Conservation (phyloP, 2,329 filamentous ascomycete species). For the Pseudonectria foliicola region DNA sequence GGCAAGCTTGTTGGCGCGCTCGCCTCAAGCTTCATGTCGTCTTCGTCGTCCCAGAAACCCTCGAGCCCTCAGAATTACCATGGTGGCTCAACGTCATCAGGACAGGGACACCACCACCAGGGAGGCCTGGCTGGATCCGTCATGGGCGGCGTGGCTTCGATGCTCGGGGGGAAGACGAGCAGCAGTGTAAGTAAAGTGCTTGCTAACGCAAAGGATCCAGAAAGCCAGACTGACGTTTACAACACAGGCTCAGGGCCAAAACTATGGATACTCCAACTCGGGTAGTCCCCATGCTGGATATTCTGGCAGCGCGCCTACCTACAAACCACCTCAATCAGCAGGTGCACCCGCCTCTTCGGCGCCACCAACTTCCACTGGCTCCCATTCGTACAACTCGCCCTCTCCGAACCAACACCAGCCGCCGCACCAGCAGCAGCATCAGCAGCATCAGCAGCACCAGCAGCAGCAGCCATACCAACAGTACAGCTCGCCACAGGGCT, state of each 20-base stretch:
- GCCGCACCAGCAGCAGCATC: constrained; percentile 2
- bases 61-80: constrained; percentile 40
- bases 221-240: constrained; percentile 8
- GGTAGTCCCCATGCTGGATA: constrained; percentile 49
- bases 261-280: constrained; percentile 56
- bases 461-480: not conserved
- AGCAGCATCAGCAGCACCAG: constrained; percentile 2
- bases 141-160: constrained; percentile 49
- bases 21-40: constrained; percentile 48
- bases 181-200: constrained; percentile 25
- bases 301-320: constrained; percentile 52
- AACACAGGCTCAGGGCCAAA: constrained; percentile 35
- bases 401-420: constrained; percentile 23
- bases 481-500: constrained; percentile 1
- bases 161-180: constrained; percentile 42
- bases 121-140: constrained; percentile 46
- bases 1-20: constrained; percentile 52
- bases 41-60: constrained; percentile 38
- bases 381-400: constrained; percentile 21
- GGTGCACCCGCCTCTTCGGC: constrained; percentile 19
- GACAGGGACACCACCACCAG: constrained; percentile 31
- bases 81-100: constrained; percentile 33
- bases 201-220: not conserved
- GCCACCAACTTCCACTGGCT: constrained; percentile 16
- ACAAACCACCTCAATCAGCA: constrained; percentile 27